Base-by-base conservation (phyloP, 306 rosid species). In the Datisca glomerata region DNA sequence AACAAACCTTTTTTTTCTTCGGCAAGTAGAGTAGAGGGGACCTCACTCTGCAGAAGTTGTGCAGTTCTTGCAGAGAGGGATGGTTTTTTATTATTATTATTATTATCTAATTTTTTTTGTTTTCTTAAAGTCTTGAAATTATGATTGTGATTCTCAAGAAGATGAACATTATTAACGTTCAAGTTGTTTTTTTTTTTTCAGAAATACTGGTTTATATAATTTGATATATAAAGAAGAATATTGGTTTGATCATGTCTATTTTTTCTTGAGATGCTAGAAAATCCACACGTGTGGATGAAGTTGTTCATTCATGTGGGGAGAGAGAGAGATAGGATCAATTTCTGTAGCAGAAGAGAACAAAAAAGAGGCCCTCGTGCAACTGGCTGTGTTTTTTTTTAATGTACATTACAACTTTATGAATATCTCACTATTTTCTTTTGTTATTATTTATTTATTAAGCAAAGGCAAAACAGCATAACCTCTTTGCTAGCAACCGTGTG, bases 281-380 rank as follows among this genome's bases (percentile, higher is more conserved):
- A 9, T 4, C n/a, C 24, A 41, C 22, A 13, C 19, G 51, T 24
- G 15, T 3, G 19, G 14, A 2, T 18, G 12, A n/a, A n/a, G n/a
- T n/a, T n/a, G n/a, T n/a, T n/a, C n/a, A n/a, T 18, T 10, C 33
- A 5, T 11, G 23, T n/a, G 21, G 7, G 16, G 31, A 11, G 14
- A 16, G 13, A 28, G 51, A 45, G 45, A 24, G 47, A 22, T 8
- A 39, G 23, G 20, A 19, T 6, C 8, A 52, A 56, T n/a, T n/a
- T n/a, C 47, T 37, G 42, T 3, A 27, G 74, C 63, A 61, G 63
- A 64, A 77, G 24, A 65, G 21, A 68, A 81, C 96, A 86, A 86
- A 77, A 74, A 46, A 67, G 82, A 75, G 75, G 74, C 91, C 93
- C 96, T 78, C 93, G 93, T 81, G 96, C 96, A 75, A 80, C 69